Base-by-base conservation (phyloP, 345 rosid genomes). In the Hibiscus trionum region DNA sequence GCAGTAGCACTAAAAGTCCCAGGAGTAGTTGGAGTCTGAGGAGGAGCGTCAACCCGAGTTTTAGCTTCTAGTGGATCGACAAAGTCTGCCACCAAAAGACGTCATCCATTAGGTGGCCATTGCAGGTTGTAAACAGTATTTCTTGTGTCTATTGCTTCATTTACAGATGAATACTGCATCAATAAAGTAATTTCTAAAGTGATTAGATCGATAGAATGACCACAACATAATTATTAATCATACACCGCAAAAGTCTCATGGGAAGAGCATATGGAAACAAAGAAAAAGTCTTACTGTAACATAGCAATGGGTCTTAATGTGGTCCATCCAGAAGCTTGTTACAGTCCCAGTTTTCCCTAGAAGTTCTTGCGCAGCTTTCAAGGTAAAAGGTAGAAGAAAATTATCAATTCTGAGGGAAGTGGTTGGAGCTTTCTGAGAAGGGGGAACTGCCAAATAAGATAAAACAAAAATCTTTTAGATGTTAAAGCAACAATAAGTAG, bases 341-440 rank as follows among this genome's bases (percentile, higher is more conserved):
- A 91, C 82, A 16, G 68, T 80, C 70, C 97, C 97, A 39, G 97
- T 93, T 82, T 91, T 89, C 17, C 94, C 96, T 31, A 96, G 77
- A 74, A 96, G 93, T 80, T 88, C 99, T 76, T 96, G 98, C 70
- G 93, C 98, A 82, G 98, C 98, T 75, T 89, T 93, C 76, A 96
- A 80, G 9, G 99, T 96, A 69, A 96, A 96, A 17, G 97, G 99
- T 57, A 98, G 94, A 71, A 96, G 75, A 84, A 96, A 96, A 42
- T 77, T 86, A 81, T 96, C 97, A 65, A 96, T 85, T 79, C 85
- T 87, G 71, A 93, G 94, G 57, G 97, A 87, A 73, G 84, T 85
- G 10, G 96, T 93, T 11, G 90, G 85, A 79, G 90, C 77, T 53
- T 84, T 91, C 59, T 88, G 91, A 26, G 98, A 84, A 19, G 88